Evolutionary conservation across 139 green algal species (phyloP), one percentile per base, ranked within the genome.

Genomic region (Chlorella sp.): DNA sequence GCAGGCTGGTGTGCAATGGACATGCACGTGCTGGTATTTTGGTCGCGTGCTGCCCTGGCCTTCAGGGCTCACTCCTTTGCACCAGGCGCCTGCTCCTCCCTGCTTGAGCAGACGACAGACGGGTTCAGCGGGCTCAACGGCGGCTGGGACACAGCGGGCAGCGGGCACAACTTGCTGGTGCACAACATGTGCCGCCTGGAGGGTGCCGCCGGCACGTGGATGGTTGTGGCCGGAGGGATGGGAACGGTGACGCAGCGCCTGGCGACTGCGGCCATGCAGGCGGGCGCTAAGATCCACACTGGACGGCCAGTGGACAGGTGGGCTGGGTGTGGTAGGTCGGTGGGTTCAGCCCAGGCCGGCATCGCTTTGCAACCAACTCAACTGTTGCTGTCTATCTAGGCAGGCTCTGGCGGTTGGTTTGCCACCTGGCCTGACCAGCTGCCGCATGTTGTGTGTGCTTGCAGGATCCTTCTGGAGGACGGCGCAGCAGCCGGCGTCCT

Each of bases 181-280:
- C 91, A 94, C 70, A 94, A 94, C 80, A 93, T 94, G 91, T 94
- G 91, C 72, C 88, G 90, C 12, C 78, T 94, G 70, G 82, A 83
- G 5, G 88, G 86, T 3, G 60, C 70, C 11, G 87, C 87, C 18
- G 90, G 90, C 36, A 93, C 91, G 1, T 94, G 91, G 91, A 93
- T 90, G 90, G 84, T 94, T 7, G 88, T 93, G n/a, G 38, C 84
- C 0, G 91, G 91, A 4, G 88, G 90, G 38, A 94, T 94, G 90
- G 91, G 92, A 0, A 87, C 78, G 0, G 88, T 94, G 21, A 94
- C 91, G 4, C 81, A 87, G 82, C 32, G 41, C 23, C 87, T 93
- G 51, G 88, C 86, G 16, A 30, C 44, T 2, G 72, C 83, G 26
- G 90, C 90, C 26, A 47, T 69, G 36, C 34, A 70, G 15, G 87